Evolutionary conservation across 2,329 filamentous ascomycete species (phyloP).

Genomic region (Colletotrichum tropicicola): DNA sequence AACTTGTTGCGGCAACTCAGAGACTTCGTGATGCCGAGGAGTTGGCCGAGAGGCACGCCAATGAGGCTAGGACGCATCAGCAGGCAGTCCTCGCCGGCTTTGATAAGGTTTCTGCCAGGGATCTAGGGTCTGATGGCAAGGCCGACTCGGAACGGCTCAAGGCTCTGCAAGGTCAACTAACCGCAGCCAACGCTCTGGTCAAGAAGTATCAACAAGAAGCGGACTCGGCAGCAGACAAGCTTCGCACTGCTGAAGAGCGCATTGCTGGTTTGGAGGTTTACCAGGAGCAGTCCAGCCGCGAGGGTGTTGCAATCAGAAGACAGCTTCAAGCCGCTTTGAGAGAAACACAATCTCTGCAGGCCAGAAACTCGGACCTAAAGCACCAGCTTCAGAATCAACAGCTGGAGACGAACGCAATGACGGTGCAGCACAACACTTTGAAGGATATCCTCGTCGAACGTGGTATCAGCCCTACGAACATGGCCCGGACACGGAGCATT

Average conservation of each 20-base stretch:
- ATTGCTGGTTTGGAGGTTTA: constrained; percentile 97
- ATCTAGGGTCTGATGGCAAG: constrained; percentile 55
- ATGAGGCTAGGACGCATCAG: constrained; percentile 87
- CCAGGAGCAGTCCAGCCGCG: constrained; percentile 95
- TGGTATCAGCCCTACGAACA: constrained; percentile 81
- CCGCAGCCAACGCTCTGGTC: constrained; percentile 80
- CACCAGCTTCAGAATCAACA: constrained; percentile 86
- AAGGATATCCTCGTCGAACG: constrained; percentile 93
- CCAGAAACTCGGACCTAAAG: constrained; percentile 83
- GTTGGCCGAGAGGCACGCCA: constrained; percentile 84
- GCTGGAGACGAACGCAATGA: constrained; percentile 91
- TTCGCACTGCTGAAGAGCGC: constrained; percentile 92
- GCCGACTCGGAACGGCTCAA: constrained; percentile 72
- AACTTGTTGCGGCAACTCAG: constrained; percentile 78
- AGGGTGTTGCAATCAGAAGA: constrained; percentile 87
- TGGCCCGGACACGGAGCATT: constrained; percentile 75
- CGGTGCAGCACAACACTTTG: constrained; percentile 90
- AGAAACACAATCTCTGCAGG: constrained; percentile 83
- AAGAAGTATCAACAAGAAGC: constrained; percentile 91
- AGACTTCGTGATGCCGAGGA: constrained; percentile 88
- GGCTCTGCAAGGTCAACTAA: constrained; percentile 82
- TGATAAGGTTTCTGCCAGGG: constrained; percentile 72
- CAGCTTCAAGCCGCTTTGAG: constrained; percentile 87
- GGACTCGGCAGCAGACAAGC: constrained; percentile 85
- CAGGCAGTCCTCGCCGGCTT: constrained; percentile 84